These are phyloP conservation scores for Suillus discolor DNA, from an alignment of 768 basidiomycete genomes.

Conservation along the genomic window DNA sequence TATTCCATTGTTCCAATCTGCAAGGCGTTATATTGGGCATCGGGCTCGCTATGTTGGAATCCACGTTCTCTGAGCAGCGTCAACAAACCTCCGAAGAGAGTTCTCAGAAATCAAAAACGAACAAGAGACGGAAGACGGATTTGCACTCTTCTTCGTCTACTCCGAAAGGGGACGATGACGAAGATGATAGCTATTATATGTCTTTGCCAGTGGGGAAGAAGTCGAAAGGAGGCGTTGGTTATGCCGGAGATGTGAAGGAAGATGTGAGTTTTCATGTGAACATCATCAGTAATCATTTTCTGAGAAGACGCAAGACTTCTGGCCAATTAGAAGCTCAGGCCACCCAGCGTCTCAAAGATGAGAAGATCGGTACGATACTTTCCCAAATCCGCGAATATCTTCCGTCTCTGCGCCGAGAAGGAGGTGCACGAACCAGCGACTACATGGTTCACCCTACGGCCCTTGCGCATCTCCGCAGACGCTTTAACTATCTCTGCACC, in stretches of 20 bases:
- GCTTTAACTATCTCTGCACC: constrained; percentile 89
- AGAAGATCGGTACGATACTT: constrained; percentile 69
- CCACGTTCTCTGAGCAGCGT: constrained; percentile 61
- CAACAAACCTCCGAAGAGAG: constrained; percentile 34
- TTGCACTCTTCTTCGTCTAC: constrained; percentile 23
- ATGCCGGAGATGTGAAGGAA: constrained; percentile 81
- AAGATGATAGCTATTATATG: constrained; percentile 52
- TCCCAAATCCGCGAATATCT: constrained; percentile 78
- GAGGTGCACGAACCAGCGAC: constrained; percentile 82
- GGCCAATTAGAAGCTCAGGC: constrained; percentile 80
- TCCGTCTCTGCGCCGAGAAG: constrained; percentile 74
- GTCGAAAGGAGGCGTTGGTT: constrained; percentile 80
- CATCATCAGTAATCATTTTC: constrained; percentile 1
- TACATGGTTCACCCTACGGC: constrained; percentile 92
- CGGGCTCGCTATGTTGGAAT: constrained; percentile 85
- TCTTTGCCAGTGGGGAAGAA: constrained; percentile 56
- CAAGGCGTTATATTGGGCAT: constrained; percentile 92
- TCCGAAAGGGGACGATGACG: constrained; percentile 49
- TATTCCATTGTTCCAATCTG: constrained; percentile 89
- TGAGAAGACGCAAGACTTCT: constrained; percentile 54
- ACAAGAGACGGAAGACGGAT: constrained; percentile 45
- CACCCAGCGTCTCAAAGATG: constrained; percentile 74
- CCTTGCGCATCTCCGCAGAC: constrained; percentile 85
- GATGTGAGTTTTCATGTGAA: constrained; percentile 60
- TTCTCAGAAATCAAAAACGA: constrained; percentile 32